A percentile compares a stretch with the other conserved stretches of the same genome.
Evolutionary conservation across 2,329 filamentous ascomycete species (phyloP).

Genomic region (Ascochyta koolunga): DNA sequence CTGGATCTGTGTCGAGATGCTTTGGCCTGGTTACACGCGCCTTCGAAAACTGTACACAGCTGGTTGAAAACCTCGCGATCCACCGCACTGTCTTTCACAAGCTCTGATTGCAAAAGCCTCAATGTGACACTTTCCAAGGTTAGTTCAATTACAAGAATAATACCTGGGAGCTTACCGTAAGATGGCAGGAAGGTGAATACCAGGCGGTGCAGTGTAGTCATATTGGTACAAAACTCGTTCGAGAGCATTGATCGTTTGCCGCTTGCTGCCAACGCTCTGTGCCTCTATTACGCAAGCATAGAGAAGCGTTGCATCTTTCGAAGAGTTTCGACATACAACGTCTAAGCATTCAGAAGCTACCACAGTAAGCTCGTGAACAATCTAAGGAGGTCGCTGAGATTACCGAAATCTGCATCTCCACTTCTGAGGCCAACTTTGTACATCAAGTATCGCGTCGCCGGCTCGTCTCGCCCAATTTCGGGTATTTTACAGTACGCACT

Average conservation of each 20-base stretch:
- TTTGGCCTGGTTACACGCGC: constrained; percentile 55
- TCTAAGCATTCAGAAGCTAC: constrained; percentile 69
- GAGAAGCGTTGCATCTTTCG: constrained; percentile 67
- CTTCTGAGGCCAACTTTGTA: constrained; percentile 73
- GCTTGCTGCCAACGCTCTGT: constrained; percentile 66
- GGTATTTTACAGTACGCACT: constrained; percentile 66
- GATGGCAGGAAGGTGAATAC: constrained; percentile 67
- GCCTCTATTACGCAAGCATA: constrained; percentile 84
- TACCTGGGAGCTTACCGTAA: constrained; percentile 59
- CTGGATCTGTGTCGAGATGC: constrained; percentile 51
- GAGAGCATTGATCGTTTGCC: constrained; percentile 64
- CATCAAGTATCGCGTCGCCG: constrained; percentile 73
- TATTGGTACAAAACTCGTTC: constrained; percentile 65
- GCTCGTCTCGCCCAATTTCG: constrained; percentile 62
- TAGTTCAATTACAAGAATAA: constrained; percentile 12
- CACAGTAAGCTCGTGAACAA: constrained; percentile 12
- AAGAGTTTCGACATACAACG: constrained; percentile 60
- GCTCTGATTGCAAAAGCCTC: constrained; percentile 53
- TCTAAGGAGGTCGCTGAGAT: background rate
- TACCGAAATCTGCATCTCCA: constrained; percentile 61
- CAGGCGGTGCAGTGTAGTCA: constrained; percentile 54
- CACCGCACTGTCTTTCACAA: constrained; percentile 42
- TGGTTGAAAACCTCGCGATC: constrained; percentile 49
- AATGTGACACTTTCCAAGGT: constrained; percentile 48
- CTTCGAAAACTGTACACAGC: constrained; percentile 63